Base-by-base conservation (phyloP, 2,329 filamentous ascomycete genomes). In the Podosphaera fusca region DNA sequence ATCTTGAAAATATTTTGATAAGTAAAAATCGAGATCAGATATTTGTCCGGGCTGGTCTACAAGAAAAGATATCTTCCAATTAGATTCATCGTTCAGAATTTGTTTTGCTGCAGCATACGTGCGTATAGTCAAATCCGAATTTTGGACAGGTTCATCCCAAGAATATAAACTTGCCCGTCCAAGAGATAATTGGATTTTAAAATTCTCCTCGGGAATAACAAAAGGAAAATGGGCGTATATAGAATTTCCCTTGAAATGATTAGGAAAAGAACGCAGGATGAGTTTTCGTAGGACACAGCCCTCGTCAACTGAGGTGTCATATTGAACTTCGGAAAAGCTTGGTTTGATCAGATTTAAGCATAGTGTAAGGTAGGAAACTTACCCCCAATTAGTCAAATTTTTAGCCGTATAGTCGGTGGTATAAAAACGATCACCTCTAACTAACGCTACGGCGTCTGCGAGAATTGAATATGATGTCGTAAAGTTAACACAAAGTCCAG, bases 231-330 rank as follows among this genome's bases (percentile, higher is more conserved):
- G 65, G 0, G 84, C 86, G 61, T 90, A 94, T 57, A 89, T 80
- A 0, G 84, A 88, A 70, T 92, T 82, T 29, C 74, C 70, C 66
- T 78, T 79, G 74, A 89, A 90, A 70, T 87, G 83, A 61, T 84
- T 76, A 0, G 87, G 87, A 73, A 94, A 87, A 0, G 85, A 84
- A 4, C 83, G 78, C 40, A 86, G 73, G 66, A 89, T 83, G 40
- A 94, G 75, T 72, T 92, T 94, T 73, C 89, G 88, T 69, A 90
- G 85, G 10, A 88, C 79, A 62, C 84, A 87, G 52, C 87, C 87
- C 65, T 92, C 82, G 69, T 92, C 85, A 61, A 90, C 70, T 58
- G 76, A 79, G 30, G 81, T 70, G 62, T 94, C 85, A 57, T 82
- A 86, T 29, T 84, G 75, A 2, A 78, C 83, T 66, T 87, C 83